Base-by-base conservation (phyloP, 2,329 filamentous ascomycete species). In the Trichophyton verrucosum region DNA sequence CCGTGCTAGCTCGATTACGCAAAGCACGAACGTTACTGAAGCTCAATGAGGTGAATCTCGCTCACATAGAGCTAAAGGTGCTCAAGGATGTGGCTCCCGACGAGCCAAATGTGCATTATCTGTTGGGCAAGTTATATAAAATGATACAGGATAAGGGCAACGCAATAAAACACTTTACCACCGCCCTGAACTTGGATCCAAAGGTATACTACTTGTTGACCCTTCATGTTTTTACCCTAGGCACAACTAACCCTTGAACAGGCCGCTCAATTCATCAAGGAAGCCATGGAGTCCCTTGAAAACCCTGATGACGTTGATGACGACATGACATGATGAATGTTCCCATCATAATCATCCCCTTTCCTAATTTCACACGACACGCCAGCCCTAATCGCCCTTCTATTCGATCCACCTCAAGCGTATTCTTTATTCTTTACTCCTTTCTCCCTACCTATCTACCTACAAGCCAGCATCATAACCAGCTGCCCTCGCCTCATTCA, bases 191-290 rank as follows among this genome's bases (percentile, higher is more conserved):
- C 74, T 77, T 99, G 69, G 94, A 99, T 78, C 94, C 92, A 33
- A 97, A 97, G 86, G 92, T 95, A 79, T 71, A 80, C 72, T 17
- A 7, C n/a, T 38, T 20, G 6, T 27, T 30, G 27, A 33, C 42
- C 11, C 44, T 13, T 58, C 63, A 65, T 59, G 53, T 63, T 59
- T 53, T 63, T 65, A 66, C 30, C 68, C 61, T 4, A 17, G 24
- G 22, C 27, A 17, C 7, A n/a, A 46, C 42, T 38, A 40, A 64
- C 17, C 15, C 22, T 47, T 62, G 24, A 60, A 44, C 66, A 96
- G 91, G 90, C 92, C 68, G 91, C 89, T 65, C 87, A 89, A 64
- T 87, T 91, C 73, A 96, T 99, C 75, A 99, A 97, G 75, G 91
- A 96, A 72, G 91, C 90, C 17, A 96, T 99, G 77, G 92, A 97